Evolutionary conservation across 2,329 filamentous ascomycete species (phyloP).

Genomic region (Alternaria novae-zelandiae): DNA sequence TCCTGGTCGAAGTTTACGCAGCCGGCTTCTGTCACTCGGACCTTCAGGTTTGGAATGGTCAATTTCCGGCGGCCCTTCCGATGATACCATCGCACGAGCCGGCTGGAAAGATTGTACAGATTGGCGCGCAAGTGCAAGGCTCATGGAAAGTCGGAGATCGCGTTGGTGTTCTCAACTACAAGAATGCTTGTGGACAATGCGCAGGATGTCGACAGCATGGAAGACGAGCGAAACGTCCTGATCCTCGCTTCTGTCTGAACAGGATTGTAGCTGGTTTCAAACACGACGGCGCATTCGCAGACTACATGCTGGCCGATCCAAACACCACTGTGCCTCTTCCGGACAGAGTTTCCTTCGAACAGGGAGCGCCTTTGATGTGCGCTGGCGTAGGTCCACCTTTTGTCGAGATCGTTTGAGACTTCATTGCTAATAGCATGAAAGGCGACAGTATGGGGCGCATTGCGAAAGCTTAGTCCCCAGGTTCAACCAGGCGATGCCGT

Average conservation of each 20-base stretch:
- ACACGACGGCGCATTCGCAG: constrained; percentile 41
- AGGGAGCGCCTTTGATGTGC: constrained; percentile 47
- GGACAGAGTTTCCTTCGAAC: constrained; percentile 26
- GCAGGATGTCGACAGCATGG: constrained; percentile 25
- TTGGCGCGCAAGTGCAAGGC: constrained; percentile 32
- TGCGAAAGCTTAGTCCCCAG: constrained; percentile 26
- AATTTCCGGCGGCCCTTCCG: constrained; percentile 30
- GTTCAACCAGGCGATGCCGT: constrained; percentile 71
- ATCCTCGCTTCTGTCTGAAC: constrained; percentile 38
- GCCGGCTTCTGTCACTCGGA: constrained; percentile 40
- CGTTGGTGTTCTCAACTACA: constrained; percentile 37
- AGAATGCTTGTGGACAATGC: constrained; percentile 32
- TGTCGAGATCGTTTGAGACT: background rate
- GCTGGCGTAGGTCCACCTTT: constrained; percentile 33
- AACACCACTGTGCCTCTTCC: constrained; percentile 34
- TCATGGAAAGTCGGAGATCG: constrained; percentile 40
- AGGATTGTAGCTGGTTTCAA: constrained; percentile 38
- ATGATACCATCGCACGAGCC: constrained; percentile 46
- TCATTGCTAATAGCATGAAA: constrained; percentile 1
- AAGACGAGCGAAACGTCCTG: constrained; percentile 16
- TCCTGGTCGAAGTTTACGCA: constrained; percentile 30
- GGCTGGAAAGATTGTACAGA: constrained; percentile 36
- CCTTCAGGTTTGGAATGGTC: constrained; percentile 32
- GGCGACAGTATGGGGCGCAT: constrained; percentile 37
- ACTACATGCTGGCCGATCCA: constrained; percentile 44